phyloP scores from a whole-genome alignment of 139 green algal species.

The Coelastrella sp. region DNA sequence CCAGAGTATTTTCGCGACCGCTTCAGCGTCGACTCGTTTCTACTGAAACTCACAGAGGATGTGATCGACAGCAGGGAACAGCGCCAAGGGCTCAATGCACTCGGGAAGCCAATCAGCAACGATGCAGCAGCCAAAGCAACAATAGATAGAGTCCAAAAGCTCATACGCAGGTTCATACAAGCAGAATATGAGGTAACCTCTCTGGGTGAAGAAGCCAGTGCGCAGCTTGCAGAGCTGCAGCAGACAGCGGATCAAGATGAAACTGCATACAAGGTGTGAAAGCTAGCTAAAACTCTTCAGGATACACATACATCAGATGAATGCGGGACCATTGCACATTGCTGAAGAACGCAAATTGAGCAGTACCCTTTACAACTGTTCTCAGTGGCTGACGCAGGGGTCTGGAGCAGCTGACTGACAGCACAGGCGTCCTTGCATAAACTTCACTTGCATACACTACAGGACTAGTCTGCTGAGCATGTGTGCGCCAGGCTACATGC shows the following conservation, averaged over 20 bases:
- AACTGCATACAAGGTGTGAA: slow-evolving; percentile 45
- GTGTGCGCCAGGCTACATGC: too few relatives aligned
- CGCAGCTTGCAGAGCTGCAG: slow-evolving; percentile 51
- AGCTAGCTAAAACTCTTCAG: background rate
- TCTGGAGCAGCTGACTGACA: too few relatives aligned
- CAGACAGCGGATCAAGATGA: slow-evolving; percentile 46
- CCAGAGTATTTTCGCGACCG: slow-evolving; percentile 29
- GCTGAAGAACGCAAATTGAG: too few relatives aligned
- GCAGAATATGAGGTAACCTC: slow-evolving; percentile 53
- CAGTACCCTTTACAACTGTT: too few relatives aligned
- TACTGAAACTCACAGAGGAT: slow-evolving; percentile 38
- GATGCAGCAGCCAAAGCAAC: background rate
- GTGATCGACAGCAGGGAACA: slow-evolving; percentile 17
- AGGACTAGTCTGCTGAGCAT: too few relatives aligned
- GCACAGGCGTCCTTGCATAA: too few relatives aligned
- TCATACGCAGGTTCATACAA: slow-evolving; percentile 15
- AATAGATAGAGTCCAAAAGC: slow-evolving; percentile 34
- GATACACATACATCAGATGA: too few relatives aligned
- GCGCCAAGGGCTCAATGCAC: background rate
- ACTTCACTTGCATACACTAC: too few relatives aligned
- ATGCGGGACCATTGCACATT: too few relatives aligned
- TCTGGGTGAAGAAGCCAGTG: slow-evolving; percentile 48
- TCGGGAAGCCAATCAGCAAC: background rate
- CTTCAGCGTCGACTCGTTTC: slow-evolving; percentile 45
- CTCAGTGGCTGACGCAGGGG: too few relatives aligned